These are phyloP conservation scores for Adansonia rubrostipa DNA, from an alignment of 441 rosid genomes.

Conservation along the genomic window DNA sequence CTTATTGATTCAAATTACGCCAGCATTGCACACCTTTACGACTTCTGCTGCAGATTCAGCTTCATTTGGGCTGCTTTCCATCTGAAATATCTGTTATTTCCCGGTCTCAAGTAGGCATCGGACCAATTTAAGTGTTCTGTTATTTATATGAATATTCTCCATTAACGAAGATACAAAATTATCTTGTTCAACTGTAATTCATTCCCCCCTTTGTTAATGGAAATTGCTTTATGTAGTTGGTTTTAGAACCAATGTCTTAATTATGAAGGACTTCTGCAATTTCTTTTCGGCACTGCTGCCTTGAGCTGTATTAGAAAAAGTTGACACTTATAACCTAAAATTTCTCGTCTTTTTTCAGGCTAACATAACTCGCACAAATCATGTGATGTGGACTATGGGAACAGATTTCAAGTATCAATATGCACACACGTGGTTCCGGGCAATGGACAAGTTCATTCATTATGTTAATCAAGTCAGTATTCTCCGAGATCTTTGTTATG, in stretches of 20 bases:
- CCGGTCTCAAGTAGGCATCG: not conserved
- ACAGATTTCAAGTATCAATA: conserved; percentile 77
- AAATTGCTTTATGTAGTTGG: not conserved
- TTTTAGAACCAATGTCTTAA: conserved; percentile 12
- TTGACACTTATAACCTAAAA: conserved; percentile 1
- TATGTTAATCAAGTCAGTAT: conserved; percentile 67
- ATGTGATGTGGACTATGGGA: conserved; percentile 88
- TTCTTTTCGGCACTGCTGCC: not conserved
- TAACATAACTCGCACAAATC: conserved; percentile 72
- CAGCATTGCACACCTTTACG: conserved; percentile 10
- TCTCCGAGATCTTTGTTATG: not conserved
- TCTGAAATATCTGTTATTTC: not conserved
- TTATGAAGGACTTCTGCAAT: conserved; percentile 8
- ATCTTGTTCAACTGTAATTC: not conserved
- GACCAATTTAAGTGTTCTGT: not conserved
- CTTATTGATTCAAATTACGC: conserved; percentile 14
- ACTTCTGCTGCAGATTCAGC: conserved; percentile 15
- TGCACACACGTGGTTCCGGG: conserved; percentile 65
- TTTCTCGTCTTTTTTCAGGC: conserved; percentile 49
- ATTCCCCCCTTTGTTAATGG: not conserved
- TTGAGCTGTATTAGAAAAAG: conserved; percentile 6
- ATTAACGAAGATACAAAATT: not conserved
- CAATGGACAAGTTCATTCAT: conserved; percentile 81
- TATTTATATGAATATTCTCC: not conserved
- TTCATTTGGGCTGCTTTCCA: conserved; percentile 3